Evolutionary conservation across 2,329 filamentous ascomycete genomes (phyloP), one percentile per base, ranked within the genome.

Genomic region (Niveomyces coronatus): DNA sequence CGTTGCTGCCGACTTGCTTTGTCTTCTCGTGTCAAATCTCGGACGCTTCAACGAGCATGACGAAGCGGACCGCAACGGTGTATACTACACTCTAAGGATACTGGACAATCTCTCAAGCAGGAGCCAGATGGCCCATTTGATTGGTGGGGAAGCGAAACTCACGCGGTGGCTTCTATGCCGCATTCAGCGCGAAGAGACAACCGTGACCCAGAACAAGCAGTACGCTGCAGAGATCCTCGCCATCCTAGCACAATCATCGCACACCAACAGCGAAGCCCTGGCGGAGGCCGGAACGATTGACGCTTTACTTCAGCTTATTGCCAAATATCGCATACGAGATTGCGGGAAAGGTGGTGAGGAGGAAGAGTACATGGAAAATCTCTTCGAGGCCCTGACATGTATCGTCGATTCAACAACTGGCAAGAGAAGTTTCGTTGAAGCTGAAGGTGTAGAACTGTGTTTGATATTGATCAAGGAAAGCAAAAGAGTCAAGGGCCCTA

Each of bases 361-460:
- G 57, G 88, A 94, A 54, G 91, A 98, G 62, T 95, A 85, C 55
- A 84, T 93, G 54, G 86, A 94, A 59, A 94, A 98, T 47, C 55
- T 95, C 1, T 98, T 98, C 56, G 88, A 94, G 53, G 76, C 80
- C 2, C 56, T 96, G 14, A 84, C 85, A 1, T 93, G 84, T 48
- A 63, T 94, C 1, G 82, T 81, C 1, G 84, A 94, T 49, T 82
- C 86, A 42, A 57, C 69, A 0, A 61, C 70, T 4, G 88, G 88
- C 5, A 95, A 95, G 57, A 53, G 62, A 9, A 85, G 85, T 42
- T 91, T 96, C 45, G 55, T 94, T 23, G 84, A 91, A 48, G 87
- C 85, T 2, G 91, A 98, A 62, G 91, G 91, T 26, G 74, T 94
- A 9, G 91, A 98, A 56, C 72, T 98, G 5, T 85, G 80, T 43